phyloP scores from a whole-genome alignment of 345 rosid species.

The Syzygium aromaticum region DNA sequence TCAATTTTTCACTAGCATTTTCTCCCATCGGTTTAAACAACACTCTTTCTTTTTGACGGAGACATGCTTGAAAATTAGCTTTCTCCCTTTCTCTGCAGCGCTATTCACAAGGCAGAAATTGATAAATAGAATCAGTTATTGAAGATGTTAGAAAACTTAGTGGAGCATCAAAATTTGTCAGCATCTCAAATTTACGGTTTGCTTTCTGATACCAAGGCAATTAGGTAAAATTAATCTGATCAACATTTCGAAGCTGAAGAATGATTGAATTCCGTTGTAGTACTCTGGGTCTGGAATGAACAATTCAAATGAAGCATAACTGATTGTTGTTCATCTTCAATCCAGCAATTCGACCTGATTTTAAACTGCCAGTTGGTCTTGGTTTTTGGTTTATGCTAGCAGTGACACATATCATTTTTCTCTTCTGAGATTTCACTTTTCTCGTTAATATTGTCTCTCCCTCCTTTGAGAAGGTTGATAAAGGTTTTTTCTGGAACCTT shows the following conservation, averaged over 20 bases:
- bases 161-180: neutral
- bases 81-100: neutral
- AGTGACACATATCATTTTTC: neutral
- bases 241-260: neutral
- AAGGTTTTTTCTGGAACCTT: slow-evolving; percentile 3
- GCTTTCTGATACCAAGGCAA: neutral
- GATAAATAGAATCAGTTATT: neutral
- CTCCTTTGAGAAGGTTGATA: neutral
- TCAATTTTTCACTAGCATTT: neutral
- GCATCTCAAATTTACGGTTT: neutral
- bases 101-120: neutral
- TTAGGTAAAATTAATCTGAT: neutral
- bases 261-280: neutral
- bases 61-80: neutral
- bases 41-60: neutral
- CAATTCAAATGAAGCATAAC: neutral
- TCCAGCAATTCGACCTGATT: neutral
- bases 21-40: neutral
- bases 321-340: neutral
- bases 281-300: neutral
- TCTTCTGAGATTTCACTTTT: neutral
- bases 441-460: neutral
- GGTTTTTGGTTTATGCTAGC: neutral
- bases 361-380: neutral
- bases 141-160: neutral